Base-by-base conservation (phyloP, 176 grass and related monocot genomes). In the Lolium multiflorum region DNA sequence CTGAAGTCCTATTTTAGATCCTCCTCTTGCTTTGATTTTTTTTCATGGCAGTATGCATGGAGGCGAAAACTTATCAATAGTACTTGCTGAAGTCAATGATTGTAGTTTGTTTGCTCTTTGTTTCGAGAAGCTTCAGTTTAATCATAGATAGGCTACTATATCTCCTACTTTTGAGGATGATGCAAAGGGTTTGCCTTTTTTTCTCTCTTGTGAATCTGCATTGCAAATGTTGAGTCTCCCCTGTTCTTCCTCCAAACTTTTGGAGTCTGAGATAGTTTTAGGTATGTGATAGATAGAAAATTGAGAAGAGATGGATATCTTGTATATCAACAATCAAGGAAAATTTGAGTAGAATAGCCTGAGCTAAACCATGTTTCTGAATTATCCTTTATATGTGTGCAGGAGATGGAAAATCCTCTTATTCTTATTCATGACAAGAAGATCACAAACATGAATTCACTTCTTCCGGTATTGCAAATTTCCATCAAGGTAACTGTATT, bases 351-450 rank as follows among this genome's bases (percentile, higher is more conserved):
- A 39, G 41, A 67, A 81, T 75, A n/a, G 51, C 28, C 20, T 35
- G 9, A 74, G 20, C 56, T 74, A 2, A 70, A 39, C 1, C 2
- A 5, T 81, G 24, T 68, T 55, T 74, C 63, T 67, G 12, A 75
- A 46, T 47, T 87, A 59, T 83, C 58, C 81, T 12, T 63, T 83
- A 22, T 78, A 81, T 49, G 22, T 89, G 55, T 89, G 50, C 88
- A 98, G 96, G 90, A 95, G 81, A 71, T 98, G 76, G 77, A 89
- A 71, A 91, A 96, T 82, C 92, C 96, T 76, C 71, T 95, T 52
- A 95, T 98, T 83, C 93, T 98, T 89, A 98, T 98, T 79, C 92
- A 96, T 80, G 96, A 96, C 83, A 94, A 98, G 84, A 98, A 98
- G 84, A 98, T 98, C 68, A 92, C 93, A 69, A 90, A 69, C 81